phyloP scores from a whole-genome alignment of 306 rosid genomes.

The Lagenaria siceraria region DNA sequence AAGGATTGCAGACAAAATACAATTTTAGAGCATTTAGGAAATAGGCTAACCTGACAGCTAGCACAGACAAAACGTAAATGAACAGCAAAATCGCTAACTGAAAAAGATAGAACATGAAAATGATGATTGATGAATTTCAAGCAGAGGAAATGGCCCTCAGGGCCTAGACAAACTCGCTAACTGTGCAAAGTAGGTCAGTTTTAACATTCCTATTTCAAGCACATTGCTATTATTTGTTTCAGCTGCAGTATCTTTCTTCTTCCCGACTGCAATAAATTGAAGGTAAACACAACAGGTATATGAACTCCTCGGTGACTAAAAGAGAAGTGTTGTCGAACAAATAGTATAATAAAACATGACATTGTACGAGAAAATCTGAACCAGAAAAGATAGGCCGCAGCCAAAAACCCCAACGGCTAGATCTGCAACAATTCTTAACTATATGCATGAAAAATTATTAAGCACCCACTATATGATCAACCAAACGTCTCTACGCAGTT shows the following conservation, averaged over 20 bases:
- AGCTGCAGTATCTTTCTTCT: conserved; percentile 63
- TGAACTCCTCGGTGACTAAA: background rate
- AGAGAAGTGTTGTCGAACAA: background rate
- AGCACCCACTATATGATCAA: background rate
- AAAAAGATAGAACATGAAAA: background rate
- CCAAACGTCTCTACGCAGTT: background rate
- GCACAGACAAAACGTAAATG: background rate
- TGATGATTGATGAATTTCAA: background rate
- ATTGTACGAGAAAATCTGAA: background rate
- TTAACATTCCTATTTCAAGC: conserved; percentile 40
- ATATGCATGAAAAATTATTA: background rate
- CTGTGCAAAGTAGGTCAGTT: background rate
- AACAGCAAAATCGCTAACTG: background rate
- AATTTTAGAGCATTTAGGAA: background rate
- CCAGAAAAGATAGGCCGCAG: background rate
- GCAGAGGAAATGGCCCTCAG: background rate
- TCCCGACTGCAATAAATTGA: conserved; percentile 43
- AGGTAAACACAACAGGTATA: background rate
- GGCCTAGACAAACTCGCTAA: background rate
- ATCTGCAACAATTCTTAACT: background rate
- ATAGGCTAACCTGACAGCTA: background rate
- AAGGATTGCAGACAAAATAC: background rate
- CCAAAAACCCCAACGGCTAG: background rate
- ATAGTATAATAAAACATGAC: background rate
- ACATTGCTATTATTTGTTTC: conserved; percentile 51